phyloP scores from a whole-genome alignment of 169 alveolate species.

The Plasmodium relictum region DNA sequence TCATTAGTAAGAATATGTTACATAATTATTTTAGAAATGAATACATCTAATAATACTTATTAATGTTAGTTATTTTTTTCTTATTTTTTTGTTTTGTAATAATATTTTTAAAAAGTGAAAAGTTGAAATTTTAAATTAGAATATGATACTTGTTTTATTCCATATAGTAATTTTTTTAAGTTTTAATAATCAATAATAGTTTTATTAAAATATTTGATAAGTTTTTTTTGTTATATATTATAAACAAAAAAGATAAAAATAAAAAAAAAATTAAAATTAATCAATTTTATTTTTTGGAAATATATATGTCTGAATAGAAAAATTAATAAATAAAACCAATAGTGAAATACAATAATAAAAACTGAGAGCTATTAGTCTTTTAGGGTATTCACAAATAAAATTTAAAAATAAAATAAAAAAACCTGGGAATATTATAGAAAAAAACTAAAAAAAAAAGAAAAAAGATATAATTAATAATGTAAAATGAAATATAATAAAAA shows the following conservation, averaged over 20 bases:
- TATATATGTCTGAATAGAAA: conserved; percentile 74
- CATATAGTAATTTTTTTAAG: no score
- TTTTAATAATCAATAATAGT: no score
- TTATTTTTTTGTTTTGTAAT: no score
- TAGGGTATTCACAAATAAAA: conserved; percentile 72
- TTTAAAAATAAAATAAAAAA: conserved; percentile 47
- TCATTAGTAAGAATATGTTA: no score
- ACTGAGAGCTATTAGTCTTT: conserved; percentile 66
- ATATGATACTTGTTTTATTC: no score
- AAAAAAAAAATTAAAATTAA: conserved; percentile 17
- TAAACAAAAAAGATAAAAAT: not conserved
- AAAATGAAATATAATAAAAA: not conserved
- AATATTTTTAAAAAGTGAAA: not conserved
- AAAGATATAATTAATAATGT: not conserved
- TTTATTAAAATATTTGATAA: no score
- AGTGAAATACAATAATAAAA: conserved; percentile 75
- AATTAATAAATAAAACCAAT: conserved; percentile 76
- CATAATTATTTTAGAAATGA: no score
- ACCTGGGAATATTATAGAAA: conserved; percentile 46
- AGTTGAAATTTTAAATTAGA: not conserved
- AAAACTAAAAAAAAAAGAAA: conserved; percentile 21
- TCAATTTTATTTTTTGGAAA: conserved; percentile 45
- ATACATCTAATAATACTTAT: no score
- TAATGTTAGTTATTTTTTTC: no score
- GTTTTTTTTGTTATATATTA: no score